phyloP scores from a whole-genome alignment of 768 basidiomycete genomes.

The Candolleomyces eurysporus region DNA sequence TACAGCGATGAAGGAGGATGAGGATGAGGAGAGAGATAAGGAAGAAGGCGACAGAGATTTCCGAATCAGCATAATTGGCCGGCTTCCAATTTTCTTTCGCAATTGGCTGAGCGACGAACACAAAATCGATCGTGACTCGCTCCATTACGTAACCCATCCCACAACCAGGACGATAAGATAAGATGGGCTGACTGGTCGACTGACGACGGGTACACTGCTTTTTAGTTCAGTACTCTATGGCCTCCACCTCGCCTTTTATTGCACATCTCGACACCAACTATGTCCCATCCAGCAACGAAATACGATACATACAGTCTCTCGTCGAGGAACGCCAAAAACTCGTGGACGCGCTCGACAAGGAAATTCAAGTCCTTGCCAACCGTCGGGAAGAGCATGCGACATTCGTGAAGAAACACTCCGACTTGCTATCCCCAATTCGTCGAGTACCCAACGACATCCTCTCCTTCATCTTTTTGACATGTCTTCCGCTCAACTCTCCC shows the following conservation, averaged over 20 bases:
- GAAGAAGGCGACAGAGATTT: neutral
- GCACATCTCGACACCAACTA: neutral
- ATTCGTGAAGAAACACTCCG: neutral
- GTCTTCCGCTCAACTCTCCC: neutral
- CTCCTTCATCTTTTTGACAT: neutral
- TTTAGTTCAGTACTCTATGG: no score
- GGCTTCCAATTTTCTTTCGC: neutral
- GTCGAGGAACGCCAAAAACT: neutral
- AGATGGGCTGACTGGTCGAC: no score
- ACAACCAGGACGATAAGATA: no score
- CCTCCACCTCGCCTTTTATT: no score
- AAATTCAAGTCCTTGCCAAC: neutral
- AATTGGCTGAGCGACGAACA: neutral
- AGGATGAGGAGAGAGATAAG: neutral
- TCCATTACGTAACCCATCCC: neutral
- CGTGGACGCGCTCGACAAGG: neutral
- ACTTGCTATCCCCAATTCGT: neutral
- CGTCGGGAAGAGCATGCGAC: neutral
- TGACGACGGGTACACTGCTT: no score
- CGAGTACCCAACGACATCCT: neutral
- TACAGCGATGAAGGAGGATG: neutral
- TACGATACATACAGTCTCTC: neutral
- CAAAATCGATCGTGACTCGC: neutral
- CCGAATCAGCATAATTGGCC: neutral
- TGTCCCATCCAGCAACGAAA: neutral